Conservation (phyloP, 148 eudicot species). For the Rhododendron henanense region DNA sequence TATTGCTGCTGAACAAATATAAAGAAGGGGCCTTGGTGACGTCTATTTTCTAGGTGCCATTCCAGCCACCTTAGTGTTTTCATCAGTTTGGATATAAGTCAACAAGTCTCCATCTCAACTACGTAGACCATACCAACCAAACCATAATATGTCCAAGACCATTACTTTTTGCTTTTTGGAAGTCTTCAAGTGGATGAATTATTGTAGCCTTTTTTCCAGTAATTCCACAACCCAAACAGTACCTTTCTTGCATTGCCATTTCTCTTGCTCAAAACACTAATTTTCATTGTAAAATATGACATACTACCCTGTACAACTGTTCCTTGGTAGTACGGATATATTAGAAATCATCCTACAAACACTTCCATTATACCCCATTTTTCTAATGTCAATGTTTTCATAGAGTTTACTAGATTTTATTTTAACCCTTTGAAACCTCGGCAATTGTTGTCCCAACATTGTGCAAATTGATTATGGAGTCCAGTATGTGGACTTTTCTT, state of each 20-base stretch:
- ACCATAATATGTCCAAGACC: neutral
- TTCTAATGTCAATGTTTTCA: neutral
- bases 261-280: neutral
- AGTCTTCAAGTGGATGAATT: neutral
- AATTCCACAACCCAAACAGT: neutral
- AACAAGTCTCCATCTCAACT: slow-evolving; percentile 7
- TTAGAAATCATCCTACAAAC: neutral
- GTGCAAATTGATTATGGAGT: neutral
- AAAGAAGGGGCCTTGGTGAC: neutral
- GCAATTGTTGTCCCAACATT: neutral
- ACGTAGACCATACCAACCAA: neutral
- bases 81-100: neutral
- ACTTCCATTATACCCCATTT: neutral
- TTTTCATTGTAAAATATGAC: neutral
- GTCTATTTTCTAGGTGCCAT: neutral
- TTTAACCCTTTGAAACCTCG: neutral
- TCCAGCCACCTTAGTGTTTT: neutral
- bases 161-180: slow-evolving; percentile 1
- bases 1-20: neutral
- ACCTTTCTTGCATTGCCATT: slow-evolving; percentile 6
- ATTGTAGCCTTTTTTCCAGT: neutral
- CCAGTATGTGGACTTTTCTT: neutral
- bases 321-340: neutral
- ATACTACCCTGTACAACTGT: neutral
- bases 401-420: neutral